Evolutionary conservation across 1,284 basidiomycete species (phyloP).

Genomic region (Ganoderma multipileum): DNA sequence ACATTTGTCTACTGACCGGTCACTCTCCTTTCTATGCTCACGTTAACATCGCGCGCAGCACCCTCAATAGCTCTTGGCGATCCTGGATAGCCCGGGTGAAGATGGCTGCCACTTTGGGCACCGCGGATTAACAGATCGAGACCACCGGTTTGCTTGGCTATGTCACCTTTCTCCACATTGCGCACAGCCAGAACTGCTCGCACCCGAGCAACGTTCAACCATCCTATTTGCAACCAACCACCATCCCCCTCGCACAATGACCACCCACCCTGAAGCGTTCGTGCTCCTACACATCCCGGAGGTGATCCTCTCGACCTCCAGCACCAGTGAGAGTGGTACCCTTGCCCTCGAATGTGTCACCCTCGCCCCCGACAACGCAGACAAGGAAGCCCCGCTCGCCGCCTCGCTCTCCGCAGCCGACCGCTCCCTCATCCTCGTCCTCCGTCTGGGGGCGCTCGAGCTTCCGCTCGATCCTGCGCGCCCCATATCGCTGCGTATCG

Average conservation of each 20-base stretch:
- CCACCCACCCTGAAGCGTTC: constrained; percentile 51
- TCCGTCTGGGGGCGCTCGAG: constrained; percentile 67
- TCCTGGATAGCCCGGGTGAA: neutral
- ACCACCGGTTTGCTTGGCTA: neutral
- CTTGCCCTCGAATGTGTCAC: constrained; percentile 65
- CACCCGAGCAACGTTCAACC: constrained; percentile 24
- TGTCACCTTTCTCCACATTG: neutral
- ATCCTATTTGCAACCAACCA: neutral
- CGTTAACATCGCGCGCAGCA: too few species aligned
- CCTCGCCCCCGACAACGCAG: constrained; percentile 38
- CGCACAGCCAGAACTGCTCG: neutral
- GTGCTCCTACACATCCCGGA: constrained; percentile 59
- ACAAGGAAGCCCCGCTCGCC: constrained; percentile 35
- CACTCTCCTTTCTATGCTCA: neutral
- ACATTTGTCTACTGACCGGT: neutral
- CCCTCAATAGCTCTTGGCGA: neutral
- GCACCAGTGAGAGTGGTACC: constrained; percentile 45
- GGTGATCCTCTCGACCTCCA: constrained; percentile 48
- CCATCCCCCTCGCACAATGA: constrained; percentile 8
- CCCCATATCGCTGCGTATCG: constrained; percentile 47
- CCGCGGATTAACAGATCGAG: constrained; percentile 1
- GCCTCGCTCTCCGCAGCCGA: constrained; percentile 36
- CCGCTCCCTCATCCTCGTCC: constrained; percentile 64
- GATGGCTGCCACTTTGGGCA: neutral
- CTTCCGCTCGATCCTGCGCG: constrained; percentile 61